Evolutionary conservation across 2,329 filamentous ascomycete genomes (phyloP).

Genomic region (Purpureocillium lavendulum): DNA sequence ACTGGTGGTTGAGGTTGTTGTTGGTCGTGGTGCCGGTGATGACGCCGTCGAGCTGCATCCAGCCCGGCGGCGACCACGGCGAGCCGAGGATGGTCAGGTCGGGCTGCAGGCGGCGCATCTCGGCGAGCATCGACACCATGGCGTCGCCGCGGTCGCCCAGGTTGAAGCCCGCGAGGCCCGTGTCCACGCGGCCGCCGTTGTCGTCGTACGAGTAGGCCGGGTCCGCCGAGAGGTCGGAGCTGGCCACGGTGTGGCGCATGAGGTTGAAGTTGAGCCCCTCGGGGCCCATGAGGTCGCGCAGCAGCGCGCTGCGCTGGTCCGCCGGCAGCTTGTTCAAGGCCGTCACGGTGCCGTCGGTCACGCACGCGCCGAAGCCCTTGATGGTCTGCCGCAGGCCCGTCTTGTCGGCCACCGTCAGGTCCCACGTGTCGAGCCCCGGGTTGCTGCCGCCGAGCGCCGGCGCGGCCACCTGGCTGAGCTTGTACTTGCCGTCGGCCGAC

Average conservation of each 20-base stretch:
- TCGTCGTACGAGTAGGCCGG: conserved; percentile 31
- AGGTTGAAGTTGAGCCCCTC: conserved; percentile 29
- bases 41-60: conserved; percentile 31
- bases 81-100: conserved; percentile 27
- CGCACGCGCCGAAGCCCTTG: conserved; percentile 31
- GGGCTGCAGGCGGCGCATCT: conserved; percentile 25
- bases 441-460: conserved; percentile 24
- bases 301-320: conserved; percentile 19
- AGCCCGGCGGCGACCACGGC: conserved; percentile 30
- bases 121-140: conserved; percentile 27
- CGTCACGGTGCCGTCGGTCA: conserved; percentile 31
- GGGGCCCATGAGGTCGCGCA: conserved; percentile 25
- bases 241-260: conserved; percentile 30
- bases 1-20: conserved; percentile 27
- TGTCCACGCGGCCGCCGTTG: conserved; percentile 8
- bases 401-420: conserved; percentile 29
- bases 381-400: conserved; percentile 25
- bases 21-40: conserved; percentile 23
- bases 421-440: conserved; percentile 25
- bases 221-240: conserved; percentile 29
- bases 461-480: conserved; percentile 21
- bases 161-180: conserved; percentile 16
- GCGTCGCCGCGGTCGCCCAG: conserved; percentile 28
- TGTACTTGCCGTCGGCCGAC: conserved; percentile 26
- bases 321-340: conserved; percentile 25